Percentiles rank a stretch among this genome's conserved stretches.
Evolutionary conservation across 164 flowering plant species (phyloP).

Genomic region (Buxus sempervirens): DNA sequence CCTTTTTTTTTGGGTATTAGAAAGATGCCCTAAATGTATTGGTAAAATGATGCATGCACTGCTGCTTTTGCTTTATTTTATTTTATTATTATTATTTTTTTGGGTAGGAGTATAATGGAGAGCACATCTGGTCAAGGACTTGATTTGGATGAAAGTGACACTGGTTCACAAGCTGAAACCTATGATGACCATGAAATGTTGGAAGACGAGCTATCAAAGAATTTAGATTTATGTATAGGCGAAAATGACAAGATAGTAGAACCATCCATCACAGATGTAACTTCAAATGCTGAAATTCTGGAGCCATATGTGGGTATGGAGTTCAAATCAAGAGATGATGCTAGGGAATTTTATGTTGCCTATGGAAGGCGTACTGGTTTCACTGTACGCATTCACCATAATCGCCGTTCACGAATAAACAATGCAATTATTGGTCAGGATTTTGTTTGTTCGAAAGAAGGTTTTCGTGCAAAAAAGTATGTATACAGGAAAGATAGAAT

Average conservation of each 20-base stretch:
- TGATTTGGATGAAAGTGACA: slow-evolving; percentile 26
- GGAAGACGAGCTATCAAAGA: slow-evolving; percentile 27
- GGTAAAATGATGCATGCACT: not conserved
- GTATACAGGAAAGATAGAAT: slow-evolving; percentile 37
- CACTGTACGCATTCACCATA: slow-evolving; percentile 38
- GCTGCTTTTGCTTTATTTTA: not conserved
- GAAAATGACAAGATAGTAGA: slow-evolving; percentile 17
- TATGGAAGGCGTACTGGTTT: slow-evolving; percentile 47
- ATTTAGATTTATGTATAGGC: slow-evolving; percentile 14
- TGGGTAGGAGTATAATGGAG: slow-evolving; percentile 23
- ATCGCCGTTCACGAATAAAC: slow-evolving; percentile 41
- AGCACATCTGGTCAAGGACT: slow-evolving; percentile 15
- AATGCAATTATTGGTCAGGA: slow-evolving; percentile 48
- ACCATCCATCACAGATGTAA: too few species aligned
- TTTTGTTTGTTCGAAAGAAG: slow-evolving; percentile 50
- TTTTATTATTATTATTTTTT: slow-evolving; percentile 1
- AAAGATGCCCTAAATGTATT: not conserved
- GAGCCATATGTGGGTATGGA: slow-evolving; percentile 49
- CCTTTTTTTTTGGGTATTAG: not conserved
- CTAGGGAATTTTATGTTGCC: slow-evolving; percentile 40
- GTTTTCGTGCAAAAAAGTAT: slow-evolving; percentile 45
- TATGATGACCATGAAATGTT: slow-evolving; percentile 21
- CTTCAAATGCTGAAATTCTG: slow-evolving; percentile 7
- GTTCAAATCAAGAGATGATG: slow-evolving; percentile 43
- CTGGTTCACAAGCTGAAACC: slow-evolving; percentile 20